Conservation (phyloP, 495 filamentous ascomycete species). For the Pyrenula aspistea region DNA sequence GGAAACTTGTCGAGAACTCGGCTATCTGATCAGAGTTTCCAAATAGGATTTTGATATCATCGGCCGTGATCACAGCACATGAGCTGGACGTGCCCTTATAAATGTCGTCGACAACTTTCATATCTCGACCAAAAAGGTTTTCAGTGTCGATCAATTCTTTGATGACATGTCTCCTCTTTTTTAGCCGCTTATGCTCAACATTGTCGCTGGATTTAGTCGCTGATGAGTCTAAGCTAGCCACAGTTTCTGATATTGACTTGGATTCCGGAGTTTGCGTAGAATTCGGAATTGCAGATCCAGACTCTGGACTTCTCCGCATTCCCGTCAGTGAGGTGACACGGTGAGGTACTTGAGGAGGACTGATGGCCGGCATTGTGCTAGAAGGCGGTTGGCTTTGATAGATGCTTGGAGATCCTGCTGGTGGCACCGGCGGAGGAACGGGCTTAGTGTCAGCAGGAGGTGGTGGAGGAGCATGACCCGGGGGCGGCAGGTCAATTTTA, state of each 20-base stretch:
- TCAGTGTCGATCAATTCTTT: conserved; percentile 91
- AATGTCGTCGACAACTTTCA: conserved; percentile 92
- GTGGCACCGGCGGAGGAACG: neutral
- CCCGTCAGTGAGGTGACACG: neutral
- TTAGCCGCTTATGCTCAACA: conserved; percentile 45
- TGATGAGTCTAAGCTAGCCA: conserved; percentile 1
- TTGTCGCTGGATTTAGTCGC: conserved; percentile 27
- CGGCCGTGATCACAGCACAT: conserved; percentile 61
- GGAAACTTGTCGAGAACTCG: conserved; percentile 65
- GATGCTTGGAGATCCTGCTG: conserved; percentile 17
- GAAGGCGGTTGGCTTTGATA: conserved; percentile 26
- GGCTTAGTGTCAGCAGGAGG: conserved; percentile 10
- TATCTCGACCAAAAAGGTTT: conserved; percentile 72
- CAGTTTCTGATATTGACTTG: conserved; percentile 18
- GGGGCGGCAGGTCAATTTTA: conserved; percentile 23
- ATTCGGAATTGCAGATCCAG: neutral
- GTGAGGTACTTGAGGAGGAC: conserved; percentile 21
- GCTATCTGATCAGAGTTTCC: conserved; percentile 81
- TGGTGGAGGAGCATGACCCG: conserved; percentile 21
- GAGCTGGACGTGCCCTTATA: conserved; percentile 90
- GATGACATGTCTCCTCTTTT: conserved; percentile 64
- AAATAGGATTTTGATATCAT: conserved; percentile 81
- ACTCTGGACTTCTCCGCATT: neutral
- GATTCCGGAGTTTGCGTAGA: conserved; percentile 12
- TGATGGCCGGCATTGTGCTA: conserved; percentile 26